Percentiles rank a stretch among this genome's conserved stretches.
Conservation (phyloP, 2,329 filamentous ascomycete species). For the Tolypocladium tundrense region DNA sequence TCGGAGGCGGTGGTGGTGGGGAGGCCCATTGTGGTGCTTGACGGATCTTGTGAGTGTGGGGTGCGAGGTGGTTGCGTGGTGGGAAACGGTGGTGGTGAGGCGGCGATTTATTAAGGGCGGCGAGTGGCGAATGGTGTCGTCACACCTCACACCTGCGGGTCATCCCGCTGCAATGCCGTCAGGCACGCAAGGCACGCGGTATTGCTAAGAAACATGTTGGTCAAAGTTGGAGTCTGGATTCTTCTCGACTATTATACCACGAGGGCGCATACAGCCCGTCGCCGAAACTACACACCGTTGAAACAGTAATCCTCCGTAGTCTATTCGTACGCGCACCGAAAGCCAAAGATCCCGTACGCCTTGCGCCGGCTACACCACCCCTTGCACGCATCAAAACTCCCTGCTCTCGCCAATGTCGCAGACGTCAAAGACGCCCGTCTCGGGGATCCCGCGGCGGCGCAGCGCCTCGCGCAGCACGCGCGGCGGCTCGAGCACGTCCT, state of each 20-base stretch:
- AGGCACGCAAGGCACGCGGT: neutral
- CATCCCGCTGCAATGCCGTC: neutral
- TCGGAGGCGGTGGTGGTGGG: neutral
- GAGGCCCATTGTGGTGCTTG: neutral
- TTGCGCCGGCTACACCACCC: neutral
- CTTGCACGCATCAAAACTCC: conserved; percentile 44
- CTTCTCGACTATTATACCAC: too few species aligned
- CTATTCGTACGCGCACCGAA: too few species aligned
- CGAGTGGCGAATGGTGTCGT: neutral
- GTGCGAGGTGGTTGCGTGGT: neutral
- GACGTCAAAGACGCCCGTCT: conserved; percentile 68
- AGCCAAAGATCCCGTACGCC: neutral
- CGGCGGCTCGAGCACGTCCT: conserved; percentile 80
- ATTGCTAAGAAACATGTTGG: too few species aligned
- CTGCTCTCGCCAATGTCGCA: conserved; percentile 78
- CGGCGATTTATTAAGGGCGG: neutral
- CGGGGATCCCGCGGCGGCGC: conserved; percentile 52
- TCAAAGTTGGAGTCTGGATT: neutral
- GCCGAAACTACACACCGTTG: too few species aligned
- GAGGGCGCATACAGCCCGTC: too few species aligned
- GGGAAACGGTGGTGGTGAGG: neutral
- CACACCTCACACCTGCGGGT: neutral
- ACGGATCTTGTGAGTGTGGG: neutral
- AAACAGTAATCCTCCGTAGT: too few species aligned
- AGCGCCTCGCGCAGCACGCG: conserved; percentile 61